phyloP scores from a whole-genome alignment of 805 yeast species.

The Saccharomyces eubayanus region DNA sequence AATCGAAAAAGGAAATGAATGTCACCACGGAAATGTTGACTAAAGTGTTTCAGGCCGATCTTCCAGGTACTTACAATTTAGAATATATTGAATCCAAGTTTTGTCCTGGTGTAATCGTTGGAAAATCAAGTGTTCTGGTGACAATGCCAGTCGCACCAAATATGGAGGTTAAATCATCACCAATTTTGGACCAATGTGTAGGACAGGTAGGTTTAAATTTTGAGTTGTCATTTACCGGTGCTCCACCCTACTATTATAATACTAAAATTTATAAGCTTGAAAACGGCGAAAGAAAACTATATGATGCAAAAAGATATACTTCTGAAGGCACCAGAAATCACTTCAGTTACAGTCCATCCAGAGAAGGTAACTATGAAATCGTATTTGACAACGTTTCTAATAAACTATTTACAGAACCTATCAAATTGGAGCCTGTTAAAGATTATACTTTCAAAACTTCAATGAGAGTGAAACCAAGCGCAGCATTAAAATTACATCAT shows the following conservation, averaged over 20 bases:
- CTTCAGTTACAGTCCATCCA: conserved; percentile 64
- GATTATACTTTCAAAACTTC: conserved; percentile 56
- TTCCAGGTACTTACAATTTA: conserved; percentile 62
- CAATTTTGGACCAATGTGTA: conserved; percentile 78
- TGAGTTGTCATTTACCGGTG: conserved; percentile 60
- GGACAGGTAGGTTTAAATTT: conserved; percentile 84
- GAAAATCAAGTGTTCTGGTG: conserved; percentile 45
- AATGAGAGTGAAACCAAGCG: conserved; percentile 63
- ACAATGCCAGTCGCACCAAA: conserved; percentile 52
- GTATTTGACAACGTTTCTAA: conserved; percentile 60
- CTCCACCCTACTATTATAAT: conserved; percentile 69
- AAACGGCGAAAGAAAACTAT: conserved; percentile 29
- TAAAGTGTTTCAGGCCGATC: conserved; percentile 34
- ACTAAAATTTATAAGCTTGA: conserved; percentile 52
- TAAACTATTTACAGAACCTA: conserved; percentile 45
- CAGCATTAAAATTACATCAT: conserved; percentile 29
- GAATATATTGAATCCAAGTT: conserved; percentile 45
- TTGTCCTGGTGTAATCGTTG: conserved; percentile 61
- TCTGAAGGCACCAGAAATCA: conserved; percentile 42
- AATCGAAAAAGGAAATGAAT: conserved; percentile 13
- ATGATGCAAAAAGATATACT: conserved; percentile 31
- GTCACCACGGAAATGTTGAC: conserved; percentile 22
- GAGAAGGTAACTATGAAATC: conserved; percentile 75
- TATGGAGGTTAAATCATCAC: conserved; percentile 34
- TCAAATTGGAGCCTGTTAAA: conserved; percentile 27